A percentile compares a stretch with the other conserved stretches of the same genome.
Conservation (phyloP, 768 basidiomycete genomes). For the Dentipellis fragilis region DNA sequence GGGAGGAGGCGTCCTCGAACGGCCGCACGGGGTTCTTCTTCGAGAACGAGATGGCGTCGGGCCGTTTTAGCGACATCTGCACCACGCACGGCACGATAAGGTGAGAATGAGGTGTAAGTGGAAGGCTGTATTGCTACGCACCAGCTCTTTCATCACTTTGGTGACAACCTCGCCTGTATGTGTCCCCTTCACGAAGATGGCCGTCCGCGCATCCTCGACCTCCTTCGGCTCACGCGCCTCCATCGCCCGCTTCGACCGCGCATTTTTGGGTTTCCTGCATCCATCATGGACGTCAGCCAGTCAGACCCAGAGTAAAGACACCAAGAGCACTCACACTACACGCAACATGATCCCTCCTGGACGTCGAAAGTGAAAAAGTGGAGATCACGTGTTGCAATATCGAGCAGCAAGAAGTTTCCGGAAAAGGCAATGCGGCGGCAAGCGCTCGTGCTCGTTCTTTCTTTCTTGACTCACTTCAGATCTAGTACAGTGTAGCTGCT, state of each 20-base stretch:
- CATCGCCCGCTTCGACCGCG: slow-evolving; percentile 83
- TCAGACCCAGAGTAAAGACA: background rate
- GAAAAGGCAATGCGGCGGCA: background rate
- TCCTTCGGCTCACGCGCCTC: slow-evolving; percentile 85
- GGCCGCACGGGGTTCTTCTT: slow-evolving; percentile 90
- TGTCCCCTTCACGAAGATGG: slow-evolving; percentile 84
- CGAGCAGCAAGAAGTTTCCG: background rate
- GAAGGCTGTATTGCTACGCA: slow-evolving; percentile 26
- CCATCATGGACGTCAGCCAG: background rate
- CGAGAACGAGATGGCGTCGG: slow-evolving; percentile 82
- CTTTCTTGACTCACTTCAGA: background rate
- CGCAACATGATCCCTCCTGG: background rate
- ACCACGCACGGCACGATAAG: too few species aligned
- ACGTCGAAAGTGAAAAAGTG: background rate
- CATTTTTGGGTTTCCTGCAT: slow-evolving; percentile 85
- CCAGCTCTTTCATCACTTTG: slow-evolving; percentile 81
- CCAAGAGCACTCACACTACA: background rate
- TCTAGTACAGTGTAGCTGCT: background rate
- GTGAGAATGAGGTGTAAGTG: background rate
- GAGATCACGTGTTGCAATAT: background rate
- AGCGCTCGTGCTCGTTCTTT: background rate
- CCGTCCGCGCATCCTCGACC: slow-evolving; percentile 78
- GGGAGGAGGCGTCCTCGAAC: slow-evolving; percentile 73
- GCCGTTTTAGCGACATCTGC: slow-evolving; percentile 91
- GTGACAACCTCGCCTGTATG: slow-evolving; percentile 76